Evolutionary conservation across 352 stramenopile genomes (phyloP).

Genomic region (Pythium dissimile): DNA sequence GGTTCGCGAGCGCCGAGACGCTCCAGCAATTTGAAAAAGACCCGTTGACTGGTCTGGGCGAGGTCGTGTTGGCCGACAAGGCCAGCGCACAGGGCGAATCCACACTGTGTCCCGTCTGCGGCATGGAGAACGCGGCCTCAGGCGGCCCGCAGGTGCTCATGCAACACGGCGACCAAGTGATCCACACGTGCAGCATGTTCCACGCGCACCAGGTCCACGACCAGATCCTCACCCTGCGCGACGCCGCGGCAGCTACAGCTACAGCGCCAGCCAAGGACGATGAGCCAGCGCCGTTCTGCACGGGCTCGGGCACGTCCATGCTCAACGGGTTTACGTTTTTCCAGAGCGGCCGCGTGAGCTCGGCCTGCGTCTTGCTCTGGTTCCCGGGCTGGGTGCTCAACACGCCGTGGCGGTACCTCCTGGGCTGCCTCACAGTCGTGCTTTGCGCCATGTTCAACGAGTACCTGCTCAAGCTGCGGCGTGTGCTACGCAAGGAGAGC

Average conservation of each 20-base stretch:
- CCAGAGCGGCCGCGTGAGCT: conserved; percentile 19
- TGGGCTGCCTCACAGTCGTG: conserved; percentile 49
- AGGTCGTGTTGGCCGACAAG: conserved; percentile 29
- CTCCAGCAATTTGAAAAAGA: conserved; percentile 49
- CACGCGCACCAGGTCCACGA: conserved; percentile 63
- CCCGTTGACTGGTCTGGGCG: conserved; percentile 44
- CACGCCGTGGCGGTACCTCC: conserved; percentile 45
- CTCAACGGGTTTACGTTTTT: conserved; percentile 65
- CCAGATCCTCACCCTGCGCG: conserved; percentile 40
- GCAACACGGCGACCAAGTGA: conserved; percentile 49
- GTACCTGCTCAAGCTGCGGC: conserved; percentile 65
- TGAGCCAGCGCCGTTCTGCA: conserved; percentile 33
- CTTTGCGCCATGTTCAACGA: conserved; percentile 68
- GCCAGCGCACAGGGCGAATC: not conserved
- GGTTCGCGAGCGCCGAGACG: conserved; percentile 54
- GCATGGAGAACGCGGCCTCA: conserved; percentile 55
- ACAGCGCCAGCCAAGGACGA: not conserved
- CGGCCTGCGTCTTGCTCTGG: conserved; percentile 66
- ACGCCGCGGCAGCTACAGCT: not conserved
- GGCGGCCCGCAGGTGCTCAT: conserved; percentile 49
- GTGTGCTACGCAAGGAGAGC: conserved; percentile 63
- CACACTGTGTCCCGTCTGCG: conserved; percentile 59
- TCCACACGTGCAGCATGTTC: conserved; percentile 69
- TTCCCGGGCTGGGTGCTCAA: conserved; percentile 71
- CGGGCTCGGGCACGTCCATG: conserved; percentile 65